Conservation (phyloP, 1,139 yeast species). For the Barnettozyma hawaiiensis region DNA sequence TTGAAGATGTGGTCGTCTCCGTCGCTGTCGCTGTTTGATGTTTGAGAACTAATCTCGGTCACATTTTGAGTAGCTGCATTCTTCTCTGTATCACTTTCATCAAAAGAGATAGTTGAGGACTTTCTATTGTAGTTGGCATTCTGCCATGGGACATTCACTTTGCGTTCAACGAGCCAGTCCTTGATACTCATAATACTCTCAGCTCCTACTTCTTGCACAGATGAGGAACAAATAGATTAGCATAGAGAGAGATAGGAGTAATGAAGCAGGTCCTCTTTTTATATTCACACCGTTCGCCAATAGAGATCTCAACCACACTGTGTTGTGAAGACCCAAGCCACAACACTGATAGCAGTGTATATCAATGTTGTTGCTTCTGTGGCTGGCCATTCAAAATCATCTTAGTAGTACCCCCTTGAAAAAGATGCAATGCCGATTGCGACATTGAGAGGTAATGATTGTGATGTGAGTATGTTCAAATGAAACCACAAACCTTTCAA, state of each 20-base stretch:
- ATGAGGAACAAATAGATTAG: too few relatives aligned
- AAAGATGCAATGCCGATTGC: too few relatives aligned
- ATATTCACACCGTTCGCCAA: background rate
- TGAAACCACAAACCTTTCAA: too few relatives aligned
- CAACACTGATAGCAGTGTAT: too few relatives aligned
- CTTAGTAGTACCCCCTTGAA: too few relatives aligned
- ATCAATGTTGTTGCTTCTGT: too few relatives aligned
- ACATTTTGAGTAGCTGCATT: background rate
- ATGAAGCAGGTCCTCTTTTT: background rate
- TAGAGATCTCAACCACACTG: background rate
- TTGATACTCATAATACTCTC: background rate
- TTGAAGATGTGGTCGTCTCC: constrained; percentile 6
- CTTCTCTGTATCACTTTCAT: background rate
- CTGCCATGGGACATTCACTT: constrained; percentile 1
- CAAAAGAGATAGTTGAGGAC: background rate
- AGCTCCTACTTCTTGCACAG: background rate
- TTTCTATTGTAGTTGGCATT: background rate
- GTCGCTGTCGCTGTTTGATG: background rate
- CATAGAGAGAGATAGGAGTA: background rate
- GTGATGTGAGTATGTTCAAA: too few relatives aligned
- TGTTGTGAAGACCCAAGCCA: constrained; percentile 1
- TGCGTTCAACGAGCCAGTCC: constrained; percentile 1
- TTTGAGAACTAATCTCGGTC: background rate
- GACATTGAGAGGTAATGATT: too few relatives aligned
- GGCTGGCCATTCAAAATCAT: too few relatives aligned